phyloP scores from a whole-genome alignment of 768 basidiomycete genomes.

The Terana coerulea region DNA sequence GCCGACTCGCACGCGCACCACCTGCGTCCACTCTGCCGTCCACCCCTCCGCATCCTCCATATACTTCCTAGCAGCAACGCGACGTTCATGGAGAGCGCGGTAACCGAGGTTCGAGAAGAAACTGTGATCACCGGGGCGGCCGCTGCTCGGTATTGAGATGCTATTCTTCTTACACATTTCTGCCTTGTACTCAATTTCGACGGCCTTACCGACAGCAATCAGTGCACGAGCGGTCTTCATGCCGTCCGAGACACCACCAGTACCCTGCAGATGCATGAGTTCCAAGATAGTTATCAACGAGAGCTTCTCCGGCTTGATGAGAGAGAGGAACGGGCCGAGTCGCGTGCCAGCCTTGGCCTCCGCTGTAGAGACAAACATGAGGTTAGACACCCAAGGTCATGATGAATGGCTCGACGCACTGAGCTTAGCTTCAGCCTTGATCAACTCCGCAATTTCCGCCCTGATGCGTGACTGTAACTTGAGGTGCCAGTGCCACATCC shows the following conservation, averaged over 20 bases:
- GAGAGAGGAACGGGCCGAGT: conserved; percentile 68
- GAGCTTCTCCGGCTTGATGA: conserved; percentile 73
- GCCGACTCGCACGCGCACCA: conserved; percentile 72
- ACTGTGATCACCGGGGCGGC: conserved; percentile 29
- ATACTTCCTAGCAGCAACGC: conserved; percentile 61
- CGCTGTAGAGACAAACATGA: neutral
- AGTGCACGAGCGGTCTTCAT: conserved; percentile 89
- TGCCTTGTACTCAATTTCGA: conserved; percentile 90
- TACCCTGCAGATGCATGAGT: conserved; percentile 74
- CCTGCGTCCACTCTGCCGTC: conserved; percentile 82
- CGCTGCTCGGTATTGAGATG: conserved; percentile 32
- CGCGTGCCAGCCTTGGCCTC: conserved; percentile 17
- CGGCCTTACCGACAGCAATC: conserved; percentile 72
- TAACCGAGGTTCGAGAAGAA: conserved; percentile 64
- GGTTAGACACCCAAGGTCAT: neutral
- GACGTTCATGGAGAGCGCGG: conserved; percentile 54
- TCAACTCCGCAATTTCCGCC: conserved; percentile 46
- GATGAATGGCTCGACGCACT: conserved; percentile 16
- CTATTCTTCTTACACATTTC: conserved; percentile 67
- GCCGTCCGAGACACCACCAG: conserved; percentile 74
- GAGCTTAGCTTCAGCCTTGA: conserved; percentile 30
- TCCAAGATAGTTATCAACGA: conserved; percentile 89
- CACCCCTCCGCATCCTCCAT: conserved; percentile 65
- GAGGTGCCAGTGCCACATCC: conserved; percentile 88
- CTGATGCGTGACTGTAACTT: conserved; percentile 50